These are phyloP conservation scores for Fusarium sp. DNA, from an alignment of 2,329 filamentous ascomycete genomes.

Conservation along the genomic window DNA sequence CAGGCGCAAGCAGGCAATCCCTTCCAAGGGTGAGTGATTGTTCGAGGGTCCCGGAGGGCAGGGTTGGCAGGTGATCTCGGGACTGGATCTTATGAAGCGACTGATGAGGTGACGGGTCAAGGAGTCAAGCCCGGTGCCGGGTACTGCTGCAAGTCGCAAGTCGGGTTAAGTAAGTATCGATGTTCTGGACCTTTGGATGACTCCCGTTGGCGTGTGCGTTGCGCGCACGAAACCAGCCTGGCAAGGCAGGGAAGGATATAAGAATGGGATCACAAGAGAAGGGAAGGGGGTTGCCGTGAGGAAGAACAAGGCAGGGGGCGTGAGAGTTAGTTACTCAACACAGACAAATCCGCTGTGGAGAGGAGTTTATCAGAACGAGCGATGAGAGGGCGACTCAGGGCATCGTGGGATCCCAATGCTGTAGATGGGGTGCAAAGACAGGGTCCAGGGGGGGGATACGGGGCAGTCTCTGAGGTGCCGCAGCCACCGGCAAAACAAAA, in stretches of 20 bases:
- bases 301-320: constrained; percentile 8
- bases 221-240: constrained; percentile 23
- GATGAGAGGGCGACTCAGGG: constrained; percentile 33
- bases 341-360: constrained; percentile 23
- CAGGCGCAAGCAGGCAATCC: constrained; percentile 30
- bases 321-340: constrained; percentile 10
- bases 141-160: constrained; percentile 38
- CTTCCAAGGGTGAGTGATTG: constrained; percentile 22
- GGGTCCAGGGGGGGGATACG: constrained; percentile 35
- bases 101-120: constrained; percentile 41
- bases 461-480: constrained; percentile 32
- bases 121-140: constrained; percentile 22
- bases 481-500: constrained; percentile 40
- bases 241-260: constrained; percentile 19
- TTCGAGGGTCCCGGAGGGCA: constrained; percentile 24
- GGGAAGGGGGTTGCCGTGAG: not conserved
- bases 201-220: constrained; percentile 35
- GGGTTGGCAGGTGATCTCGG: constrained; percentile 40
- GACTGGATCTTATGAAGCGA: constrained; percentile 40
- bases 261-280: constrained; percentile 21
- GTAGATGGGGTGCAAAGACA: constrained; percentile 31
- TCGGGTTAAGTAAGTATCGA: constrained; percentile 32
- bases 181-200: constrained; percentile 40
- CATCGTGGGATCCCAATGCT: constrained; percentile 33
- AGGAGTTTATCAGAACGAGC: constrained; percentile 25